These are phyloP conservation scores for Aspergillus nanangensis DNA, from an alignment of 495 filamentous ascomycete species.

Conservation along the genomic window DNA sequence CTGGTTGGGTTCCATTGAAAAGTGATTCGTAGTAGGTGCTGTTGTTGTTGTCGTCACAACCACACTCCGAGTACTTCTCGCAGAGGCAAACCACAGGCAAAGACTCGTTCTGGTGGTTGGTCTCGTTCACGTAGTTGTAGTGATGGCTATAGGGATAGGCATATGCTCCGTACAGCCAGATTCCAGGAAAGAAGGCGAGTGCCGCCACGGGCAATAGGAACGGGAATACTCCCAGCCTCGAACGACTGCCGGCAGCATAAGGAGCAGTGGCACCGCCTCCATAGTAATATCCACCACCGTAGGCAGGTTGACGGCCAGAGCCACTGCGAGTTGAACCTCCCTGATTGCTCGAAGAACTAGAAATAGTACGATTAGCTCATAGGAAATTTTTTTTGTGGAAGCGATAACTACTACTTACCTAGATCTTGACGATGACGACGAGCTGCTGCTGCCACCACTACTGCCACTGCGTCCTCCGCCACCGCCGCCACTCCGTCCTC, in stretches of 20 bases:
- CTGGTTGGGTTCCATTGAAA: constrained; percentile 60
- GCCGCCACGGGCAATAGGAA: constrained; percentile 53
- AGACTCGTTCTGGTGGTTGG: constrained; percentile 56
- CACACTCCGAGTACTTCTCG: constrained; percentile 63
- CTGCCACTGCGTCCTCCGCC: constrained; percentile 21
- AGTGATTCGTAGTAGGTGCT: constrained; percentile 53
- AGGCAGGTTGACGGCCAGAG: constrained; percentile 55
- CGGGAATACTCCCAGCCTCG: constrained; percentile 54
- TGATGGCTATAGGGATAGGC: constrained; percentile 67
- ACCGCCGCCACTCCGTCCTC: constrained; percentile 23
- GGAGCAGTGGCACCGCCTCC: constrained; percentile 69
- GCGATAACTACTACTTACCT: too few species aligned
- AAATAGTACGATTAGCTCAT: neutral
- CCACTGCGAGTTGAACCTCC: constrained; percentile 66
- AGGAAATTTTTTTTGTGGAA: too few species aligned
- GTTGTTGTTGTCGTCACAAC: constrained; percentile 74
- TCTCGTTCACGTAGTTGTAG: constrained; percentile 47
- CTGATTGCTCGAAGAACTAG: constrained; percentile 31
- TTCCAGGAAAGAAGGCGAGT: constrained; percentile 56
- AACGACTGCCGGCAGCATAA: constrained; percentile 57
- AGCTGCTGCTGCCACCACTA: constrained; percentile 18
- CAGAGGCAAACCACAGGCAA: constrained; percentile 74
- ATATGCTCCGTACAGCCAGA: constrained; percentile 49
- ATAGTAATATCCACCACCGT: constrained; percentile 69
- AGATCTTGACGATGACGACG: constrained; percentile 16